These are phyloP conservation scores for Macroventuria anomochaeta DNA, from an alignment of 2,329 filamentous ascomycete genomes.

Conservation along the genomic window DNA sequence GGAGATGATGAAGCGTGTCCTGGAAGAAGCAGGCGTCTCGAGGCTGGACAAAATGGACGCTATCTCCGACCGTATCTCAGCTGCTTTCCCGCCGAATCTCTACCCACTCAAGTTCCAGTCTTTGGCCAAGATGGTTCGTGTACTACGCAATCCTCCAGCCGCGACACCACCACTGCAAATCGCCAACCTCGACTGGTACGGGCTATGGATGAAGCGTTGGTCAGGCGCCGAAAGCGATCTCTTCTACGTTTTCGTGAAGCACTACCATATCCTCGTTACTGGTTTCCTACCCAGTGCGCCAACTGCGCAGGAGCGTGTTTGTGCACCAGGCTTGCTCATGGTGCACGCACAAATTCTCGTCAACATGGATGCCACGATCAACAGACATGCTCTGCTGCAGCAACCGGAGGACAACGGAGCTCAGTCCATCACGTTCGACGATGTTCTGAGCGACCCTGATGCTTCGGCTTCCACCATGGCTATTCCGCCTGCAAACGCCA, in stretches of 20 bases:
- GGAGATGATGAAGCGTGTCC: conserved; percentile 72
- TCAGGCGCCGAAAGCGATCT: conserved; percentile 85
- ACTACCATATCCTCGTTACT: conserved; percentile 79
- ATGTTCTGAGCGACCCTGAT: conserved; percentile 69
- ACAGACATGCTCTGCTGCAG: conserved; percentile 65
- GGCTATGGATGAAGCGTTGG: conserved; percentile 85
- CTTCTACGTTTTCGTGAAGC: conserved; percentile 90
- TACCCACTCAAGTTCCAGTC: conserved; percentile 68
- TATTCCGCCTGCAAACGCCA: conserved; percentile 71
- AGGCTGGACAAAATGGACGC: conserved; percentile 58
- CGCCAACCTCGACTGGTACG: conserved; percentile 80
- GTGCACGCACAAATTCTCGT: conserved; percentile 83
- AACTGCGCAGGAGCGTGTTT: conserved; percentile 62
- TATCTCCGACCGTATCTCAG: conserved; percentile 67
- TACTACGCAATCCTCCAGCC: conserved; percentile 64
- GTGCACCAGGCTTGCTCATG: conserved; percentile 78
- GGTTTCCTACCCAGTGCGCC: conserved; percentile 62
- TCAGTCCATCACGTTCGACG: conserved; percentile 68
- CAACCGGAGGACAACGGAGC: conserved; percentile 47
- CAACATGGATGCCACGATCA: conserved; percentile 81
- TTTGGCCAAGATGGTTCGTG: conserved; percentile 64
- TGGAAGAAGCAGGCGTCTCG: conserved; percentile 70
- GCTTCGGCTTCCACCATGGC: conserved; percentile 68
- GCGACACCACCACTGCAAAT: conserved; percentile 71
- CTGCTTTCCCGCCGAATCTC: conserved; percentile 72